phyloP scores from a whole-genome alignment of 2,329 filamentous ascomycete species.

The Cytospora leucostoma region DNA sequence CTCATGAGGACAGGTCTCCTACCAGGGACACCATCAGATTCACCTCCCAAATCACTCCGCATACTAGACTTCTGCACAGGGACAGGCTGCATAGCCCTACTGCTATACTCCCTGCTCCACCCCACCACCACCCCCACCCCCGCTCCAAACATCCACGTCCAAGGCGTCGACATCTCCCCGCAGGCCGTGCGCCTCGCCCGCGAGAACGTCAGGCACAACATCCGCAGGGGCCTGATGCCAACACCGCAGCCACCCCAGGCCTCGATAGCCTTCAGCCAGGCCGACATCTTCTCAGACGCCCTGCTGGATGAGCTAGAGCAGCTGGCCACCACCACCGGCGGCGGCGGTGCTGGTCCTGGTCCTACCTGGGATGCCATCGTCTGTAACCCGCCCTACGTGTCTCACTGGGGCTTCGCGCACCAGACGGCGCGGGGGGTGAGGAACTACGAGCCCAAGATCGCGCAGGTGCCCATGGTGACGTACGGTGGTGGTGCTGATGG shows the following conservation, averaged over 20 bases:
- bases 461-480: slow-evolving; percentile 61
- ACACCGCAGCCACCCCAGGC: slow-evolving; percentile 29
- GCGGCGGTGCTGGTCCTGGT: too few relatives aligned
- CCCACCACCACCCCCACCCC: slow-evolving; percentile 27
- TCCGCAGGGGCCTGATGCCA: slow-evolving; percentile 29
- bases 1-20: slow-evolving; percentile 38
- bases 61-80: slow-evolving; percentile 89
- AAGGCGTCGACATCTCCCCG: slow-evolving; percentile 73
- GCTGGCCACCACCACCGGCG: background rate
- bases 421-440: slow-evolving; percentile 74
- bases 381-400: slow-evolving; percentile 92
- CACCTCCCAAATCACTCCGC: slow-evolving; percentile 43
- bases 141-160: slow-evolving; percentile 49
- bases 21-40: slow-evolving; percentile 2
- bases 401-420: slow-evolving; percentile 59
- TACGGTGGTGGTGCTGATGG: slow-evolving; percentile 21
- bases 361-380: slow-evolving; percentile 65
- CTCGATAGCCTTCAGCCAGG: slow-evolving; percentile 28
- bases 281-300: slow-evolving; percentile 49
- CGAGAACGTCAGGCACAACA: slow-evolving; percentile 62
- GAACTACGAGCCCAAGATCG: slow-evolving; percentile 76
- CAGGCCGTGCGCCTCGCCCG: slow-evolving; percentile 65
- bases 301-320: background rate
- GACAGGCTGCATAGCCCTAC: slow-evolving; percentile 83
- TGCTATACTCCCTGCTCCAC: slow-evolving; percentile 62